A percentile compares a stretch with the other conserved stretches of the same genome.
Conservation (phyloP, 2,329 filamentous ascomycete species). For the Dactylellina leptospora region DNA sequence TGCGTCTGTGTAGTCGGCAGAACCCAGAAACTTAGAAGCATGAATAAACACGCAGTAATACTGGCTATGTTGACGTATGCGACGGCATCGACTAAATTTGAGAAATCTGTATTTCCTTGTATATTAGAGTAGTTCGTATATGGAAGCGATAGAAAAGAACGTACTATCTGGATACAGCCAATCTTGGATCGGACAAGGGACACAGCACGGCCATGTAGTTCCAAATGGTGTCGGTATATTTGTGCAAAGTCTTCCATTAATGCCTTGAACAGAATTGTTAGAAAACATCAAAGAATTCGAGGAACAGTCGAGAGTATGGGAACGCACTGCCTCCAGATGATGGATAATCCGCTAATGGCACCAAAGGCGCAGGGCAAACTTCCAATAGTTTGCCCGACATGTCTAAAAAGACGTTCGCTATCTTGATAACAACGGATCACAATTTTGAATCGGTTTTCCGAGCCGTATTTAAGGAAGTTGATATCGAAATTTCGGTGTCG, state of each 20-base stretch:
- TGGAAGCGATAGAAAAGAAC: slow-evolving; percentile 34
- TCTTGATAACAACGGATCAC: slow-evolving; percentile 17
- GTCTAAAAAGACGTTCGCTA: slow-evolving; percentile 13
- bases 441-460: slow-evolving; percentile 4
- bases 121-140: not conserved
- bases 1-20: slow-evolving; percentile 88
- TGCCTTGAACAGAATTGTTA: slow-evolving; percentile 62
- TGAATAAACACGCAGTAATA: slow-evolving; percentile 75
- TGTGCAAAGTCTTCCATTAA: slow-evolving; percentile 67
- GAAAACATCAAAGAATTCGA: not conserved
- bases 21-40: slow-evolving; percentile 79
- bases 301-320: slow-evolving; percentile 9
- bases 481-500: slow-evolving; percentile 23
- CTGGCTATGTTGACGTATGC: slow-evolving; percentile 84
- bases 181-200: slow-evolving; percentile 87
- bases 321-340: slow-evolving; percentile 72
- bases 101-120: slow-evolving; percentile 62
- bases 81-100: slow-evolving; percentile 70
- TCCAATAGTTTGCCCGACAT: slow-evolving; percentile 31
- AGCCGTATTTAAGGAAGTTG: slow-evolving; percentile 5
- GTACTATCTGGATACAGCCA: slow-evolving; percentile 73
- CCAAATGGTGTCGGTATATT: slow-evolving; percentile 61
- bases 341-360: slow-evolving; percentile 71
- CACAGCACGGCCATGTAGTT: slow-evolving; percentile 72
- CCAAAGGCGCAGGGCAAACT: slow-evolving; percentile 74